Evolutionary conservation across 2,329 filamentous ascomycete species (phyloP).

Genomic region (Fusarium sp.): DNA sequence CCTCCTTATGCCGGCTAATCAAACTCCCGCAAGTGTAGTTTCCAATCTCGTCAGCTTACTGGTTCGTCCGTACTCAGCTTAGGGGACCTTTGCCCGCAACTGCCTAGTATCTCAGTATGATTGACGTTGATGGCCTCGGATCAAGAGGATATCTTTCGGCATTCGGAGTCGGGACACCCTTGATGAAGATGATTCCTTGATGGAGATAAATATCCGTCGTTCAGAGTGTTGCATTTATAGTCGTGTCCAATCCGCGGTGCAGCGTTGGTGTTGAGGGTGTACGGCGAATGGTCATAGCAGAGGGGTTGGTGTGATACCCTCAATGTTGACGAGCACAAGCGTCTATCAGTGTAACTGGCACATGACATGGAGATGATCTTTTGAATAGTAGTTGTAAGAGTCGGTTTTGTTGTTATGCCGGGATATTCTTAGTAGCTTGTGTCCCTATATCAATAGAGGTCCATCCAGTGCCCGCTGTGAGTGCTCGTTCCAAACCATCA

Average conservation of each 20-base stretch:
- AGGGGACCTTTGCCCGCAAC: neutral
- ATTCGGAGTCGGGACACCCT: constrained; percentile 22
- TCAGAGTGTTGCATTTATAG: constrained; percentile 8
- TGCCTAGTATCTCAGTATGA: neutral
- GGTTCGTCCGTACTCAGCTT: neutral
- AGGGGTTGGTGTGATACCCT: constrained; percentile 7
- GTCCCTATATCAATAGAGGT: constrained; percentile 29
- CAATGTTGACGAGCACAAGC: neutral
- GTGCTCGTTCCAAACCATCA: neutral
- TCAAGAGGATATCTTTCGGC: constrained; percentile 31
- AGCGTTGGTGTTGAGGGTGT: constrained; percentile 26
- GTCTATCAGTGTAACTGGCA: constrained; percentile 2
- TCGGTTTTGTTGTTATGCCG: neutral
- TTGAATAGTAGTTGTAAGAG: neutral
- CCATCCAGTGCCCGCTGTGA: neutral
- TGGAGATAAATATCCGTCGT: constrained; percentile 14
- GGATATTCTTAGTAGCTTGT: neutral
- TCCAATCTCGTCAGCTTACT: constrained; percentile 23
- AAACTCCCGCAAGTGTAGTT: neutral
- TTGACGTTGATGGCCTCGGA: constrained; percentile 5
- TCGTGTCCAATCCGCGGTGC: constrained; percentile 24
- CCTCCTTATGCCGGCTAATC: constrained; percentile 13
- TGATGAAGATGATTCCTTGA: constrained; percentile 23
- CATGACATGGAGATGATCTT: constrained; percentile 4
- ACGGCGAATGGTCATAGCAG: constrained; percentile 21